These are phyloP conservation scores for Coemansia sp. DNA, from an alignment of 192 early-diverging fungal species.

Conservation along the genomic window DNA sequence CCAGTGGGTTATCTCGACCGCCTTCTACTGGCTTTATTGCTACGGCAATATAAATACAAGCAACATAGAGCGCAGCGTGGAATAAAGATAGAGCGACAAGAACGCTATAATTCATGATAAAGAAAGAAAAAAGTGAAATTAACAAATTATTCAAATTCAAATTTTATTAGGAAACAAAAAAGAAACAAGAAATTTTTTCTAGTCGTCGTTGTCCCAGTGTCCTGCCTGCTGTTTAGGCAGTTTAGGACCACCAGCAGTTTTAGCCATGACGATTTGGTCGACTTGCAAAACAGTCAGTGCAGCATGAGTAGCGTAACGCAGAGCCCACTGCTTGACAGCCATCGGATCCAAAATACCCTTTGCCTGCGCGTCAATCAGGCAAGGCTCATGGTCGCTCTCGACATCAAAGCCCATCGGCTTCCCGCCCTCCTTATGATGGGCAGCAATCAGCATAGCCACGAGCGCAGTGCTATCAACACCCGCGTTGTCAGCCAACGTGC, in stretches of 20 bases:
- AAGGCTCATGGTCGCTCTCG: conserved; percentile 60
- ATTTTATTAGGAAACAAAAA: background rate
- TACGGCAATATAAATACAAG: conserved; percentile 29
- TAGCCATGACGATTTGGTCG: conserved; percentile 99
- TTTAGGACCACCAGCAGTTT: conserved; percentile 94
- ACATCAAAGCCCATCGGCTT: conserved; percentile 70
- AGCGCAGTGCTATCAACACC: conserved; percentile 93
- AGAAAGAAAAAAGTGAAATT: background rate
- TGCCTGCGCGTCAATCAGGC: conserved; percentile 67
- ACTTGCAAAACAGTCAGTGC: conserved; percentile 94
- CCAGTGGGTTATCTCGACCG: conserved; percentile 38
- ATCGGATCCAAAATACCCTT: conserved; percentile 79
- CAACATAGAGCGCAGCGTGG: conserved; percentile 31
- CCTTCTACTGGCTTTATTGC: conserved; percentile 18
- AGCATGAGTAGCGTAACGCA: conserved; percentile 88
- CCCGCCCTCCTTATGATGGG: conserved; percentile 69
- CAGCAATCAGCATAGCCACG: conserved; percentile 89
- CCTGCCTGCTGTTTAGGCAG: conserved; percentile 74
- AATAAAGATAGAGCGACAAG: conserved; percentile 10
- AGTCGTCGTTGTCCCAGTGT: conserved; percentile 82
- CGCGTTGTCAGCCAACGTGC: conserved; percentile 93
- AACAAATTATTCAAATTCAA: background rate
- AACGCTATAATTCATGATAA: too few relatives aligned
- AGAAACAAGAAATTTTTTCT: background rate
- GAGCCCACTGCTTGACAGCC: conserved; percentile 83